Percentiles rank a stretch among this genome's conserved stretches.
Evolutionary conservation across 2,329 filamentous ascomycete genomes (phyloP).

Genomic region (Penicillium sp.): DNA sequence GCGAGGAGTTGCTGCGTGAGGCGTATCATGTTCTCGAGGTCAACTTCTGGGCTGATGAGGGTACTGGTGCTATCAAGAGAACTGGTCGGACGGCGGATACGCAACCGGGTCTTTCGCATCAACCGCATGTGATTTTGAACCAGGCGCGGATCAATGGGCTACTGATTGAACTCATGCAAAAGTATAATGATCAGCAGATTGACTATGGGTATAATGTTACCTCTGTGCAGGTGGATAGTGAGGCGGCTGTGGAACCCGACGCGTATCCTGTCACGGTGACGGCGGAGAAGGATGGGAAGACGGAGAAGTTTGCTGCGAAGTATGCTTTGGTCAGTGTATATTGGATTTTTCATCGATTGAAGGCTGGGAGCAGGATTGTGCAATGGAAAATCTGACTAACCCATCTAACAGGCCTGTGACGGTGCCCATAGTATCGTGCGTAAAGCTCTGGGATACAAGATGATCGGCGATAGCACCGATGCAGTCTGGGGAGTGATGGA

Average conservation of each 20-base stretch:
- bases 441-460: constrained; percentile 50
- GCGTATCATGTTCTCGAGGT: constrained; percentile 63
- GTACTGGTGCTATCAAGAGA: constrained; percentile 49
- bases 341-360: neutral
- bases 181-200: constrained; percentile 50
- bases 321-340: constrained; percentile 54
- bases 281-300: constrained; percentile 46
- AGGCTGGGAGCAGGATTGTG: neutral
- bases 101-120: constrained; percentile 56
- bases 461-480: constrained; percentile 63
- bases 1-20: constrained; percentile 59
- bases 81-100: constrained; percentile 58
- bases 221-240: constrained; percentile 55
- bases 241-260: constrained; percentile 38
- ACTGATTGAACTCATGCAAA: constrained; percentile 56
- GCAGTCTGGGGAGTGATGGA: constrained; percentile 63
- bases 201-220: constrained; percentile 60
- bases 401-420: constrained; percentile 49
- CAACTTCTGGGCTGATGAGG: constrained; percentile 57
- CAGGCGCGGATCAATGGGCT: constrained; percentile 60
- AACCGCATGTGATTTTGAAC: constrained; percentile 61
- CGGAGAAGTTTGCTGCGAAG: constrained; percentile 52
- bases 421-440: constrained; percentile 51
- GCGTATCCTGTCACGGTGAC: constrained; percentile 53
- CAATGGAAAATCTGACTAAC: constrained; percentile 3